Evolutionary conservation across 2,329 filamentous ascomycete genomes (phyloP).

Genomic region (Ophiostoma himal-ulmi): DNA sequence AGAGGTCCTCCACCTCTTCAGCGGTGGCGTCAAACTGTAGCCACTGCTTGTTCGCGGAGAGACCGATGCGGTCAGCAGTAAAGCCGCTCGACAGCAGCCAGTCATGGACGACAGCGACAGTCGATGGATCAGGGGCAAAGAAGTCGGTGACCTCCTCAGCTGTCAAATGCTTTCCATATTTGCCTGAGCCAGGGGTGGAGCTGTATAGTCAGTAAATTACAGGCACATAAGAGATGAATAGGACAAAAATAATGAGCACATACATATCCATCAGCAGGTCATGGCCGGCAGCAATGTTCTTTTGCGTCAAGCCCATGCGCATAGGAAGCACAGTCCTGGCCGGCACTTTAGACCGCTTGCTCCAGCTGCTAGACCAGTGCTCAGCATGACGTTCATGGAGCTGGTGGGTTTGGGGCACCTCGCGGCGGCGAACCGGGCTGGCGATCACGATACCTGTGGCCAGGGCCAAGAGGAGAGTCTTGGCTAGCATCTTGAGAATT

Average conservation of each 20-base stretch:
- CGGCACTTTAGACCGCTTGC: slow-evolving; percentile 29
- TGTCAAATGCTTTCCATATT: slow-evolving; percentile 32
- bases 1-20: slow-evolving; percentile 26
- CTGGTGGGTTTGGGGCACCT: slow-evolving; percentile 28
- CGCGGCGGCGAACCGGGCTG: slow-evolving; percentile 14
- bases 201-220: neutral
- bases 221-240: no score
- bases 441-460: neutral
- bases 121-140: slow-evolving; percentile 34
- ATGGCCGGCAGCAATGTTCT: slow-evolving; percentile 31
- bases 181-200: neutral
- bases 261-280: slow-evolving; percentile 32
- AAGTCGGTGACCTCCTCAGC: slow-evolving; percentile 34
- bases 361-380: slow-evolving; percentile 24
- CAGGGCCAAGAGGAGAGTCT: slow-evolving; percentile 1
- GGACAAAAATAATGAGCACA: neutral
- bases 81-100: slow-evolving; percentile 33
- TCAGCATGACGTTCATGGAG: slow-evolving; percentile 33
- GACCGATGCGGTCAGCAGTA: slow-evolving; percentile 8
- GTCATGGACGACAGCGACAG: slow-evolving; percentile 31
- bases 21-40: slow-evolving; percentile 27
- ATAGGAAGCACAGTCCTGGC: slow-evolving; percentile 28
- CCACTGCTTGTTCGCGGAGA: slow-evolving; percentile 25
- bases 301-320: slow-evolving; percentile 28
- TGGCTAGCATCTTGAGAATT: neutral